A percentile compares a stretch with the other conserved stretches of the same genome.
Conservation (phyloP, 495 filamentous ascomycete genomes). For the Penicillium waksmanii region DNA sequence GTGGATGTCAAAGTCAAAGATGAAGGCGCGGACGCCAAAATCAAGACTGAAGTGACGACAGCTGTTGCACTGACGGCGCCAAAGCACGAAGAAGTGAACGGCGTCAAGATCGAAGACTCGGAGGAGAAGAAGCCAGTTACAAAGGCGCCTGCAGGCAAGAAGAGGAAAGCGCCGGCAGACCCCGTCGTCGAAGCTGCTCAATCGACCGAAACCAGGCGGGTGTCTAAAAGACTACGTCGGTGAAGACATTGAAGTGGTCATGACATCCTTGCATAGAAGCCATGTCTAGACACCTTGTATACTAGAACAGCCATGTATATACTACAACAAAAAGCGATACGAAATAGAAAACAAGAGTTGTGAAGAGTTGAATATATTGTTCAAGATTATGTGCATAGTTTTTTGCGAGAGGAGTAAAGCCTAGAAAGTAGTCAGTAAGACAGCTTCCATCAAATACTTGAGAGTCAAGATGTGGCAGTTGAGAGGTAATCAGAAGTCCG, state of each 20-base stretch:
- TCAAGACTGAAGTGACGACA: conserved; percentile 35
- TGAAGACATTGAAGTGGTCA: neutral
- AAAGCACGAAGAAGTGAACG: conserved; percentile 27
- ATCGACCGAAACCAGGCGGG: conserved; percentile 39
- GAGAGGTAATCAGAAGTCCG: conserved; percentile 60
- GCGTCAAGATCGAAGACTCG: conserved; percentile 28
- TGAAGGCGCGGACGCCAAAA: conserved; percentile 28
- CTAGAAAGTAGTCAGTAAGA: conserved; percentile 30
- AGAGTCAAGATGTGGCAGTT: conserved; percentile 12
- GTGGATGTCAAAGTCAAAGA: conserved; percentile 40
- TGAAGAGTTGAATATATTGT: neutral
- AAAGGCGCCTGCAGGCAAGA: conserved; percentile 20
- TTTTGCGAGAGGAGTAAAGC: neutral
- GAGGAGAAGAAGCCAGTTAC: conserved; percentile 22
- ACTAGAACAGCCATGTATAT: neutral
- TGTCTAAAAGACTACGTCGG: conserved; percentile 42
- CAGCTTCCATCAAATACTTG: conserved; percentile 16
- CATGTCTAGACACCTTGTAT: neutral
- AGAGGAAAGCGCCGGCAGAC: conserved; percentile 25
- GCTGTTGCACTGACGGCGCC: conserved; percentile 32
- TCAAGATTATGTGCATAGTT: neutral
- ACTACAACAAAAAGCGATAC: neutral
- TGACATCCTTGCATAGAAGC: neutral
- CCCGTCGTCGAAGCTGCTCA: conserved; percentile 31
- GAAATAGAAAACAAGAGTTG: neutral